These are phyloP conservation scores for Abrus precatorius DNA, from an alignment of 306 rosid genomes.

Conservation along the genomic window DNA sequence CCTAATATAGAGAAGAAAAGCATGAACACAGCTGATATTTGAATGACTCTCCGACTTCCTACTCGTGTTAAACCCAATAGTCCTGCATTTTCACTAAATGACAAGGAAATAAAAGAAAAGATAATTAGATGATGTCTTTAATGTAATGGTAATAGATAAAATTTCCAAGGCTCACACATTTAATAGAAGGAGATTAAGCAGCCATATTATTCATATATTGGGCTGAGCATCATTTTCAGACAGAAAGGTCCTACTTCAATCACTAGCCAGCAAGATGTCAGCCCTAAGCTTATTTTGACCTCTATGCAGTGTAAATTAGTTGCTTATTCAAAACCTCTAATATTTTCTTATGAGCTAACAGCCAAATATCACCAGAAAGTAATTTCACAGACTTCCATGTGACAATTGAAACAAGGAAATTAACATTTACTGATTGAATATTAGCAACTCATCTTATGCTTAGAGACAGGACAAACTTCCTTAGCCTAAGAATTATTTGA, in stretches of 20 bases:
- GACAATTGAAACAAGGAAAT: background rate
- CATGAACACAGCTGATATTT: constrained; percentile 86
- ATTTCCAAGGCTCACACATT: background rate
- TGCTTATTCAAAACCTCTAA: background rate
- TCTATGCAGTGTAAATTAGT: constrained; percentile 16
- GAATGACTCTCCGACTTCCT: constrained; percentile 86
- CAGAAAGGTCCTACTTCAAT: background rate
- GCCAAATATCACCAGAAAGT: background rate
- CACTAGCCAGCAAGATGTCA: constrained; percentile 4
- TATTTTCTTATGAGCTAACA: background rate
- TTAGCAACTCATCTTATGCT: background rate
- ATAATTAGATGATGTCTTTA: constrained; percentile 32
- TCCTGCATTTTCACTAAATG: constrained; percentile 88
- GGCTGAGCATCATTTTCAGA: background rate
- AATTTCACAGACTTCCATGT: background rate
- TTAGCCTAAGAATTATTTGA: background rate
- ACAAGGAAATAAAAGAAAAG: constrained; percentile 39
- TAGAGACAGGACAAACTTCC: background rate
- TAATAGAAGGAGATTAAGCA: background rate
- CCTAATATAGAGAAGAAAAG: constrained; percentile 89
- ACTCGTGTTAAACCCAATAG: constrained; percentile 85
- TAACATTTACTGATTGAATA: background rate
- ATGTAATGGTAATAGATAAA: constrained; percentile 10
- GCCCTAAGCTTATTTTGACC: background rate
- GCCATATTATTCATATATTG: constrained; percentile 30